Base-by-base conservation (phyloP, 2,329 filamentous ascomycete genomes). In the Colletotrichum cereale region DNA sequence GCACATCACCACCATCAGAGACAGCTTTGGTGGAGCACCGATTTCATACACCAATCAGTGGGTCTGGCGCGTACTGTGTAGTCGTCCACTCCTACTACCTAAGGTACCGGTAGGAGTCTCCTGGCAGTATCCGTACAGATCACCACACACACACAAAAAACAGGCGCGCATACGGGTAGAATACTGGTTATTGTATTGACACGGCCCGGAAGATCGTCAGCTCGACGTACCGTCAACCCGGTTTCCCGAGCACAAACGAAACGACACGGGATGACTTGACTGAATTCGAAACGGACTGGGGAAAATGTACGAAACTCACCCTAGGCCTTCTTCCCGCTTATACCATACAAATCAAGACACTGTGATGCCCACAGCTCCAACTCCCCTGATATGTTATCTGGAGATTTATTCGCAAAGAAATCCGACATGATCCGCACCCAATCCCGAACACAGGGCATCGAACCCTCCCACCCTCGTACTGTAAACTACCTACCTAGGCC, bases 251-350 rank as follows among this genome's bases (percentile, higher is more conserved):
- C 48, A 12, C 66, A 34, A 63, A 42, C 52, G 58, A 63, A 68
- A 53, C 64, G 62, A 57, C 36, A 52, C 53, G 58, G 52, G 57
- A 68, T 16, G 52, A 42, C 57, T 67, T 62, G 65, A 57, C 52
- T 53, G 58, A 52, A 63, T 31, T 62, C 68, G 65, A 71, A 71
- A 63, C 68, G 31, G 63, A 55, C 60, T 24, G 44, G n/a, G n/a
- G 29, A 29, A 14, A 60, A 44, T 11, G 42, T 18, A n/a, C 42
- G 42, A n/a, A 44, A 44, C 42, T n/a, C 18, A n/a, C 21, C 18
- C 42, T 42, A 24, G 21, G 34, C 47, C 57, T 26, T 36, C 42
- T 24, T 67, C n/a, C 56, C 40, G 56, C 56, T n/a, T n/a, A 47
- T 21, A 47, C n/a, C 65, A 38, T 58, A 47, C 52, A 40, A 68